phyloP scores from a whole-genome alignment of 306 rosid genomes.

The Fragaria ananassa region DNA sequence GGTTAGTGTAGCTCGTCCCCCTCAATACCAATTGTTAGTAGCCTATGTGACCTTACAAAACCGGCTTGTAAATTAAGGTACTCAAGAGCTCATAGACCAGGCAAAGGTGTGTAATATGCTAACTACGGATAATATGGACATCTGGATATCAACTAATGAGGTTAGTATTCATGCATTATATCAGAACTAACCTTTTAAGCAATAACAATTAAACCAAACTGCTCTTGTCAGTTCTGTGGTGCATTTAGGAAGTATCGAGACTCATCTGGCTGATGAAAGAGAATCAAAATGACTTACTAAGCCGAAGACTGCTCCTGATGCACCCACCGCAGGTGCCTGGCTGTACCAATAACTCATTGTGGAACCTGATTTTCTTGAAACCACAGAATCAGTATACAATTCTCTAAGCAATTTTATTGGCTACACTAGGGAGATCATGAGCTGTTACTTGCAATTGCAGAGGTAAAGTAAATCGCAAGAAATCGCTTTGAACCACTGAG shows the following conservation, averaged over 20 bases:
- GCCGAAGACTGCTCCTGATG: constrained; percentile 93
- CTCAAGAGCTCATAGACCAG: background rate
- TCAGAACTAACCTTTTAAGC: background rate
- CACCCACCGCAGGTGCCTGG: constrained; percentile 79
- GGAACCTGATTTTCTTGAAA: constrained; percentile 83
- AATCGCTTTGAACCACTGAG: constrained; percentile 72
- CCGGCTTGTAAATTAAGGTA: background rate
- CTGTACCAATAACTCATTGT: constrained; percentile 75
- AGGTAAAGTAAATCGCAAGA: constrained; percentile 73
- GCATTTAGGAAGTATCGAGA: background rate
- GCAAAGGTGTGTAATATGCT: background rate
- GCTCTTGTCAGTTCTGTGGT: background rate
- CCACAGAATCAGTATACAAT: constrained; percentile 46
- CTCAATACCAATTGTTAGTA: background rate
- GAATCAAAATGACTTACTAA: constrained; percentile 45
- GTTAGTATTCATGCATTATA: background rate
- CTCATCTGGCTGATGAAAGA: constrained; percentile 11
- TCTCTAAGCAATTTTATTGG: constrained; percentile 38
- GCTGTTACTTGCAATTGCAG: constrained; percentile 87
- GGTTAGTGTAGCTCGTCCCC: background rate
- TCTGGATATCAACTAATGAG: background rate
- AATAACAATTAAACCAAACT: background rate
- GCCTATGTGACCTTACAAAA: background rate
- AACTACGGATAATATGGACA: background rate
- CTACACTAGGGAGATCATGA: constrained; percentile 42